phyloP scores from a whole-genome alignment of 306 rosid genomes.

The Dryas octopetala region DNA sequence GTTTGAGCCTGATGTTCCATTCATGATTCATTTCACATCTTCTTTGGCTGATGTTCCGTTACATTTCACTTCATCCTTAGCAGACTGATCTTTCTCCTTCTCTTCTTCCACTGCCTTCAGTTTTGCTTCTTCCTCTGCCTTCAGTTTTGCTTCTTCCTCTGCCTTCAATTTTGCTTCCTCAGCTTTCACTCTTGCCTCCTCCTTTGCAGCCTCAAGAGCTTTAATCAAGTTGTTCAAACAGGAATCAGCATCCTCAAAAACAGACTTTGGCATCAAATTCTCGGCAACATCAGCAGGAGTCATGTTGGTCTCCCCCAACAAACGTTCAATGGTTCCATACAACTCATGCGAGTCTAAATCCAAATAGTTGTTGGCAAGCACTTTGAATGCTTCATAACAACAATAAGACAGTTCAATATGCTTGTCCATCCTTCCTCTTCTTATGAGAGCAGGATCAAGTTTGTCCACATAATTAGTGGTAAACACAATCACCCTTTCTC shows the following conservation, averaged over 20 bases:
- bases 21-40: neutral
- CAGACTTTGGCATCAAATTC: conserved; percentile 63
- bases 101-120: neutral
- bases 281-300: conserved; percentile 77
- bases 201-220: conserved; percentile 47
- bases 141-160: conserved; percentile 20
- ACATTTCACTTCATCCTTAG: conserved; percentile 12
- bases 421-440: conserved; percentile 77
- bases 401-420: conserved; percentile 68
- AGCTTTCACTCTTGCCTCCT: conserved; percentile 30
- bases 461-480: conserved; percentile 64
- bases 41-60: neutral
- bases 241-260: conserved; percentile 28
- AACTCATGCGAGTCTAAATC: conserved; percentile 39
- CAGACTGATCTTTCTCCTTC: neutral
- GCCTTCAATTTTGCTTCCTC: conserved; percentile 13
- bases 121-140: neutral
- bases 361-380: conserved; percentile 63
- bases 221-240: conserved; percentile 50
- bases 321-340: conserved; percentile 29
- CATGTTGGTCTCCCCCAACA: conserved; percentile 45
- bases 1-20: neutral
- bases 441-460: conserved; percentile 60
- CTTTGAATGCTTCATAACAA: conserved; percentile 60
- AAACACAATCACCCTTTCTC: conserved; percentile 60